phyloP scores from a whole-genome alignment of 495 filamentous ascomycete genomes.

The Pseudomonodictys pantanalensis region DNA sequence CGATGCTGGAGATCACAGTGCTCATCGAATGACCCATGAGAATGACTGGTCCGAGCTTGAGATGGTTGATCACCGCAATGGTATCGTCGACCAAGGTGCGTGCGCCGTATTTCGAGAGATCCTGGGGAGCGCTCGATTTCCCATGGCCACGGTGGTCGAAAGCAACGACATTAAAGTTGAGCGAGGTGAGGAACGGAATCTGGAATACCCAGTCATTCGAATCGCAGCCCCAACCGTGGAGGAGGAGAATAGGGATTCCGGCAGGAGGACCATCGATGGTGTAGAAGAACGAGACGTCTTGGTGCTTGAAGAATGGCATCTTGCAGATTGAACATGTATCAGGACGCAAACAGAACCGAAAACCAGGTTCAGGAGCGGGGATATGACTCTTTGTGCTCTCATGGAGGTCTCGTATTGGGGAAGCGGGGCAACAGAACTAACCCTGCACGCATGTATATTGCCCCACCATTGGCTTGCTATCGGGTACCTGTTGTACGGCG shows the following conservation, averaged over 20 bases:
- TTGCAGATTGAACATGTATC: too few species aligned
- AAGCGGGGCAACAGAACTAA: too few species aligned
- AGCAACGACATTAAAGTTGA: slow-evolving; percentile 1
- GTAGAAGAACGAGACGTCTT: background rate
- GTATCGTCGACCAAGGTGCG: slow-evolving; percentile 4
- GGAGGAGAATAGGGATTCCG: background rate
- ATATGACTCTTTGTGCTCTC: too few species aligned
- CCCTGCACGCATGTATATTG: too few species aligned
- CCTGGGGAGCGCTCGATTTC: background rate
- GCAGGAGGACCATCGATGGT: background rate
- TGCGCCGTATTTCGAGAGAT: background rate
- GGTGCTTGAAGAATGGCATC: background rate
- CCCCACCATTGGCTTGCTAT: too few species aligned
- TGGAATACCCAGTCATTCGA: slow-evolving; percentile 4
- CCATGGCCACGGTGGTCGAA: slow-evolving; percentile 10
- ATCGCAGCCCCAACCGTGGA: slow-evolving; percentile 6
- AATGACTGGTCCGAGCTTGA: slow-evolving; percentile 9
- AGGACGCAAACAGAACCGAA: too few species aligned
- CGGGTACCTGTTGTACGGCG: too few species aligned
- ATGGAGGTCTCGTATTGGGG: too few species aligned
- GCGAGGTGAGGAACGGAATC: background rate
- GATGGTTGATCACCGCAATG: slow-evolving; percentile 6
- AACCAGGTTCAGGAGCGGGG: too few species aligned
- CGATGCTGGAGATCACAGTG: slow-evolving; percentile 15
- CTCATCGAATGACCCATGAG: slow-evolving; percentile 27